A percentile compares a stretch with the other conserved stretches of the same genome.
Evolutionary conservation across 140 eudicot genomes (phyloP).

Genomic region (Flaveria floridana): DNA sequence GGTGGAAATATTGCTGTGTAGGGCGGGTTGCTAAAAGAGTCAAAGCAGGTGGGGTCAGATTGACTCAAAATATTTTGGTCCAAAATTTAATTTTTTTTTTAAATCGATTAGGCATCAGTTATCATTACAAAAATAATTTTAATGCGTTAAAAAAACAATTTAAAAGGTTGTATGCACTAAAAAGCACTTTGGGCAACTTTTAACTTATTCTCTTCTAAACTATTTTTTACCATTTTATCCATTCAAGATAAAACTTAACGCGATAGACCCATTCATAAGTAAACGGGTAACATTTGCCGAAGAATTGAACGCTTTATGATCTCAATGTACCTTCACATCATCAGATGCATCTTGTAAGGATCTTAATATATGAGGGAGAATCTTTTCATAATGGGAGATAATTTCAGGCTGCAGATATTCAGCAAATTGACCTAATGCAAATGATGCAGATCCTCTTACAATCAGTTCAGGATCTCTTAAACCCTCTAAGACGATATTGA

Average conservation of each 20-base stretch:
- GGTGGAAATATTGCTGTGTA: neutral
- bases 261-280: neutral
- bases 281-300: neutral
- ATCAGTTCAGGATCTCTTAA: slow-evolving; percentile 85
- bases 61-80: neutral
- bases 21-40: slow-evolving; percentile 2
- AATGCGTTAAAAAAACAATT: neutral
- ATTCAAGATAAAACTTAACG: neutral
- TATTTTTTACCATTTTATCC: neutral
- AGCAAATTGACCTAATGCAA: slow-evolving; percentile 85
- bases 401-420: slow-evolving; percentile 93
- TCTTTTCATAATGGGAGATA: slow-evolving; percentile 66
- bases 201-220: neutral
- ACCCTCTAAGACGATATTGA: slow-evolving; percentile 69
- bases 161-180: neutral
- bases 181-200: neutral
- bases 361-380: slow-evolving; percentile 71
- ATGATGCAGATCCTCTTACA: slow-evolving; percentile 94
- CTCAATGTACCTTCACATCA: slow-evolving; percentile 76
- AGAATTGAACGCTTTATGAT: neutral
- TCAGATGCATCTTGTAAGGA: slow-evolving; percentile 76
- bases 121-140: neutral
- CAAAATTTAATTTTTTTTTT: neutral
- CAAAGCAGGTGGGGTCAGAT: neutral
- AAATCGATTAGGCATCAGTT: neutral